Evolutionary conservation across 176 grass and related monocot genomes (phyloP).

Genomic region (Leersia perrieri): DNA sequence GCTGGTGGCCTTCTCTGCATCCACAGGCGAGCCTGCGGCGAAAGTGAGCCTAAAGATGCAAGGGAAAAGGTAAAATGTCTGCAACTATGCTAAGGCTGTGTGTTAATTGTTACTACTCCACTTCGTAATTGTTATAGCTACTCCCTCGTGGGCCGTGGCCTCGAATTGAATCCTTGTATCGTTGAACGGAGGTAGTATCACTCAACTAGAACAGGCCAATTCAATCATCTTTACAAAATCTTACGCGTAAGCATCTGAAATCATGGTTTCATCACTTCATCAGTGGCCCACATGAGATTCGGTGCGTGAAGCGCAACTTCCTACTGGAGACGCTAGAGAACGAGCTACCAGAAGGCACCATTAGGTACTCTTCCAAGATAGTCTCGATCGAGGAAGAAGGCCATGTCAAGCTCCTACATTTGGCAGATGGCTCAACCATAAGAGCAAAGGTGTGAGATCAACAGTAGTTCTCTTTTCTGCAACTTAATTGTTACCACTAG

Average conservation of each 20-base stretch:
- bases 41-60: constrained; percentile 36
- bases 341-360: constrained; percentile 57
- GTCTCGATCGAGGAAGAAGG: constrained; percentile 52
- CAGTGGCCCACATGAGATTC: constrained; percentile 58
- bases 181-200: no score
- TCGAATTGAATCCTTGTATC: no score
- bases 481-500: no score
- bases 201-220: not conserved
- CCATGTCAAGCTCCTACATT: constrained; percentile 51
- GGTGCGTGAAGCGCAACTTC: constrained; percentile 62
- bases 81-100: not conserved
- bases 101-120: no score
- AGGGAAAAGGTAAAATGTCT: constrained; percentile 23
- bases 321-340: constrained; percentile 53
- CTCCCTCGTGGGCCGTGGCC: no score
- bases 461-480: no score
- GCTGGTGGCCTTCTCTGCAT: constrained; percentile 38
- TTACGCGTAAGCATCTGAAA: not conserved
- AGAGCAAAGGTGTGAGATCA: constrained; percentile 51
- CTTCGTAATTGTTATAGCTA: no score
- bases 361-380: constrained; percentile 81
- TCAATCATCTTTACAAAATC: not conserved
- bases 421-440: constrained; percentile 66
- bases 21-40: constrained; percentile 41
- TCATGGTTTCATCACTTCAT: not conserved